Percentiles rank a stretch among this genome's conserved stretches.
Evolutionary conservation across 1,139 yeast species (phyloP).

Genomic region (Scheffersomyces lignicola): DNA sequence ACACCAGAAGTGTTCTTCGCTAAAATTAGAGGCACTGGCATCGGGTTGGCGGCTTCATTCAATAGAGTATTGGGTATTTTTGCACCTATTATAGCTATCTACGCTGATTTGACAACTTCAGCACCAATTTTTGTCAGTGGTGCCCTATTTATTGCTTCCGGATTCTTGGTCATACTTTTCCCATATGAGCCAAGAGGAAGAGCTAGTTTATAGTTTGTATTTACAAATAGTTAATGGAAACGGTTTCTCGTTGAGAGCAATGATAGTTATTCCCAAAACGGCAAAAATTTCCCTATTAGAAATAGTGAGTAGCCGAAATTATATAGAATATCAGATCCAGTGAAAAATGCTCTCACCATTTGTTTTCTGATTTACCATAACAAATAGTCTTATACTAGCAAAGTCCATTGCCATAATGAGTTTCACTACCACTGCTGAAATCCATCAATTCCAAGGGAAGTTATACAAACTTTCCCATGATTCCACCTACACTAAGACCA

Average conservation of each 20-base stretch:
- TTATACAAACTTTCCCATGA: slow-evolving; percentile 74
- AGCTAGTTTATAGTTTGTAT: slow-evolving; percentile 10
- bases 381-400: slow-evolving; percentile 1
- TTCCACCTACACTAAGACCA: slow-evolving; percentile 62
- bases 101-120: slow-evolving; percentile 41
- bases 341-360: no score
- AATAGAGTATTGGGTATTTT: slow-evolving; percentile 44
- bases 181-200: slow-evolving; percentile 43
- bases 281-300: no score
- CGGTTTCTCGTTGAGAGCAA: no score
- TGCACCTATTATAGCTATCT: slow-evolving; percentile 47
- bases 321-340: no score
- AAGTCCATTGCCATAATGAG: slow-evolving; percentile 31
- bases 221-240: no score
- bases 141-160: slow-evolving; percentile 38
- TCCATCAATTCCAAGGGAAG: slow-evolving; percentile 73
- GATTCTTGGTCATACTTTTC: slow-evolving; percentile 33
- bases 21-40: slow-evolving; percentile 42
- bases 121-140: slow-evolving; percentile 48
- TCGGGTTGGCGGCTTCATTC: slow-evolving; percentile 44
- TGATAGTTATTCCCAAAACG: no score
- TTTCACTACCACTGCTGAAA: slow-evolving; percentile 56
- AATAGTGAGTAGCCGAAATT: no score
- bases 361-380: no score
- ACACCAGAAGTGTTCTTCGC: slow-evolving; percentile 47